Percentiles rank a stretch among this genome's conserved stretches.
phyloP scores from a whole-genome alignment of 768 basidiomycete species.

The Pleurotus tuoliensis region DNA sequence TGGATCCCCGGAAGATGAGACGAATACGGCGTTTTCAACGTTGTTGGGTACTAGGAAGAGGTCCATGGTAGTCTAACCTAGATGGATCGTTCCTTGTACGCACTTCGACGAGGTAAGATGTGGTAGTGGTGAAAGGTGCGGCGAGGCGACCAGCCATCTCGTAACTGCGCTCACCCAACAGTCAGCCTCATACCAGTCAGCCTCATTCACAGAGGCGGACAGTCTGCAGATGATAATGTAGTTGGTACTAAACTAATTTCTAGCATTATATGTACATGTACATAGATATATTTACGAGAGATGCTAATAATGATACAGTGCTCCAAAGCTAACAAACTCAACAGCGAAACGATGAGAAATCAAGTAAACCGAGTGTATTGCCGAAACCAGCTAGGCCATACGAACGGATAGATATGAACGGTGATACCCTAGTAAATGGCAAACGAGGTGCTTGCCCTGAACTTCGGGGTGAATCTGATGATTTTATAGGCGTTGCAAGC shows the following conservation, averaged over 20 bases:
- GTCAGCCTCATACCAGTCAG: background rate
- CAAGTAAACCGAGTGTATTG: slow-evolving; percentile 67
- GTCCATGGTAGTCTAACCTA: slow-evolving; percentile 32
- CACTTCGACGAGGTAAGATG: too few relatives aligned
- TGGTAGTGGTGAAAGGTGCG: too few relatives aligned
- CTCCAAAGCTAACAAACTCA: slow-evolving; percentile 6
- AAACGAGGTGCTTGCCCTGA: slow-evolving; percentile 45
- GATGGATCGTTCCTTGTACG: background rate
- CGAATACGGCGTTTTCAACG: slow-evolving; percentile 43
- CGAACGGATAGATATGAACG: slow-evolving; percentile 46
- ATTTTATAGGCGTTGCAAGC: slow-evolving; percentile 27
- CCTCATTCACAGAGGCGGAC: too few relatives aligned
- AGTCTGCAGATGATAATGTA: too few relatives aligned
- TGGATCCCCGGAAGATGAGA: slow-evolving; percentile 46
- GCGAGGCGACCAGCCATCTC: too few relatives aligned
- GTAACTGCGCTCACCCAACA: background rate
- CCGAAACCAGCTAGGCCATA: slow-evolving; percentile 71
- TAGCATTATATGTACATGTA: slow-evolving; percentile 4
- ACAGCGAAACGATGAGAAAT: slow-evolving; percentile 20
- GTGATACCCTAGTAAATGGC: slow-evolving; percentile 77
- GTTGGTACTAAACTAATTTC: background rate
- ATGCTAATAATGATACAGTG: slow-evolving; percentile 8
- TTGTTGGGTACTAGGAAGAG: slow-evolving; percentile 50
- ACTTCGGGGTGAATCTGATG: slow-evolving; percentile 17
- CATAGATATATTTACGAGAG: background rate